Percentiles rank a stretch among this genome's conserved stretches.
Conservation (phyloP, 163 green algal genomes). For the Scenedesmus sp. region DNA sequence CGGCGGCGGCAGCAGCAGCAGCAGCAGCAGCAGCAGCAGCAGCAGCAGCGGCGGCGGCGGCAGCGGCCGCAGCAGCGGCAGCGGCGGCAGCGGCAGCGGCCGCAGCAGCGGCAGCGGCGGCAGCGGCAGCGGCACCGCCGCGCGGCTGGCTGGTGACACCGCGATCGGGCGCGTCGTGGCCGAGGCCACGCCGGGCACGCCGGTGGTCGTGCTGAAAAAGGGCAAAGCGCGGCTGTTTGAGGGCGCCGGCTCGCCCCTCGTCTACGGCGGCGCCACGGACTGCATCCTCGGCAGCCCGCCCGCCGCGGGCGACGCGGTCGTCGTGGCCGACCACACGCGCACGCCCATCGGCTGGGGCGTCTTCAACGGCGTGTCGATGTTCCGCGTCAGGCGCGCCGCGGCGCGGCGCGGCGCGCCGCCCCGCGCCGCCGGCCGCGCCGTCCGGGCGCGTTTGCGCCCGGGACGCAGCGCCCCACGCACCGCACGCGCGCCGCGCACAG, state of each 20-base stretch:
- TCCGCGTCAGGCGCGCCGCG: slow-evolving; percentile 66
- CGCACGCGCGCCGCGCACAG: no score
- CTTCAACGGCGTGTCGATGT: slow-evolving; percentile 89
- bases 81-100: slow-evolving; percentile 9
- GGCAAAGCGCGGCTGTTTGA: slow-evolving; percentile 84
- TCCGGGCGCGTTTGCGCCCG: no score
- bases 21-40: not conserved
- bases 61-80: slow-evolving; percentile 23
- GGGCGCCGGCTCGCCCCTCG: slow-evolving; percentile 63
- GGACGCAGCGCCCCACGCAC: no score
- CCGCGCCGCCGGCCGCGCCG: no score
- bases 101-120: not conserved
- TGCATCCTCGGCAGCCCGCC: slow-evolving; percentile 66
- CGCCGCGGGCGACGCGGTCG: slow-evolving; percentile 71
- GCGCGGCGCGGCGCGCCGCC: no score
- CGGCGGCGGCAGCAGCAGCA: not conserved
- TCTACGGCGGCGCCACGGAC: slow-evolving; percentile 83
- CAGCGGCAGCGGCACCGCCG: not conserved
- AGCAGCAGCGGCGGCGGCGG: not conserved
- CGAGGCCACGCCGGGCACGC: not conserved
- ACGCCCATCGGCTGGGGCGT: slow-evolving; percentile 80
- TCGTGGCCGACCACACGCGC: slow-evolving; percentile 69
- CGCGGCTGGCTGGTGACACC: slow-evolving; percentile 5
- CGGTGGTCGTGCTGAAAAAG: slow-evolving; percentile 74
- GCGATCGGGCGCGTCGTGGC: slow-evolving; percentile 34